Base-by-base conservation (phyloP, 2,329 filamentous ascomycete genomes). In the Aspergillus phoenicis region DNA sequence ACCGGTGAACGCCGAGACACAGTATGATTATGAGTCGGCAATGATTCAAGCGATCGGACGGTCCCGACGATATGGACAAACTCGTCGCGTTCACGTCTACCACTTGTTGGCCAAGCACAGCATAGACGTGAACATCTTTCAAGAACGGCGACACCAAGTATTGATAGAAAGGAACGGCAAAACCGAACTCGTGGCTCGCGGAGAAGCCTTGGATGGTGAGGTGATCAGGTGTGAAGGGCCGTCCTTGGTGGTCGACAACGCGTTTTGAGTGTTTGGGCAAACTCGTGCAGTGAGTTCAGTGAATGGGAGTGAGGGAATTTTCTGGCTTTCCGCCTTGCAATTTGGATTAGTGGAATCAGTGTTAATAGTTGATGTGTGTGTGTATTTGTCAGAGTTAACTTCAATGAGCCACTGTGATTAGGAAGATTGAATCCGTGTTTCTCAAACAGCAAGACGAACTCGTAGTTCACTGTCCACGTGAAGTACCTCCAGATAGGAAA, bases 31-130 rank as follows among this genome's bases (percentile, higher is more conserved):
- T 68, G 78, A 85, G 0, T 78, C 83, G 0, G 79, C 81, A 0
- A 88, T 88, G 83, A 82, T 79, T 0, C 88, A 90, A 63, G 87
- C 87, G 0, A 84, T 89, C 20, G 88, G 87, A 2, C 82, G 88
- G 39, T 80, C 82, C 8, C 79, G 82, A 5, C 80, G 88, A 2
- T 86, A 83, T 59, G 84, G 85, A 0, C 87, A 90, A 68, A 73
- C 74, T 39, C 84, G 82, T 66, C 70, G 71, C 1, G 87, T 90
- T 2, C 78, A 85, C 57, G 81, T 88, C 15, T 88, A 88, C 68
- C 82, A 82, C 53, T 69, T 83, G 38, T 61, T 81, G 47, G 72
- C 74, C 1, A 70, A 74, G 53, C 72, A 72, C 48, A 82, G 81
- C 0, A 77, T 81, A 13, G 82, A 83, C 43, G 74, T 81, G 15